Conservation (phyloP, 495 filamentous ascomycete species). For the Neurospora cerealis region DNA sequence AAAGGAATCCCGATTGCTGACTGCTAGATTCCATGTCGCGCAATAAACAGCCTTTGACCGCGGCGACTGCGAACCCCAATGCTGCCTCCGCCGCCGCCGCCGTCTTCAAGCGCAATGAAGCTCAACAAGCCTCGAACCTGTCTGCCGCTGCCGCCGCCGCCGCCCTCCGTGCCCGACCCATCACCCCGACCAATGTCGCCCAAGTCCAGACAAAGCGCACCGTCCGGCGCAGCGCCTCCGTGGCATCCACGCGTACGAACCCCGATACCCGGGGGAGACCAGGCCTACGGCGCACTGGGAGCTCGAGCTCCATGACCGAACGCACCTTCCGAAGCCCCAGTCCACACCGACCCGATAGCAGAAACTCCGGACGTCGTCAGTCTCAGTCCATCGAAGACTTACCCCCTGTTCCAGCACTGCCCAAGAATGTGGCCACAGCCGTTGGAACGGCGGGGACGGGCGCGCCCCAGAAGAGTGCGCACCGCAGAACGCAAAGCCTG, state of each 20-base stretch:
- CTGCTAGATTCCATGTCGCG: slow-evolving; percentile 5
- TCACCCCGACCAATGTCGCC: slow-evolving; percentile 64
- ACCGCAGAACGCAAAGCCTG: slow-evolving; percentile 17
- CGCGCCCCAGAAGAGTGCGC: slow-evolving; percentile 4
- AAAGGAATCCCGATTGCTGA: slow-evolving; percentile 5
- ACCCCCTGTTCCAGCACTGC: slow-evolving; percentile 69
- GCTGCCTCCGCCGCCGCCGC: slow-evolving; percentile 67
- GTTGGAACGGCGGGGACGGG: slow-evolving; percentile 5
- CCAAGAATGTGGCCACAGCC: slow-evolving; percentile 32
- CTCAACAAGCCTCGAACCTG: slow-evolving; percentile 35
- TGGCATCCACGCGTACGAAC: slow-evolving; percentile 52
- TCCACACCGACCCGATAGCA: slow-evolving; percentile 44
- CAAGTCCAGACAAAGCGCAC: slow-evolving; percentile 84
- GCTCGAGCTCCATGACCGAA: slow-evolving; percentile 74
- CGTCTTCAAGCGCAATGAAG: slow-evolving; percentile 62
- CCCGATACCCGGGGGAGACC: slow-evolving; percentile 30
- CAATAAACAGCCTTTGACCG: slow-evolving; percentile 44
- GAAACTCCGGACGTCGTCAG: slow-evolving; percentile 27
- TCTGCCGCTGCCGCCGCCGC: slow-evolving; percentile 79
- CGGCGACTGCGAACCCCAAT: slow-evolving; percentile 53
- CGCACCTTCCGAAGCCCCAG: slow-evolving; percentile 65
- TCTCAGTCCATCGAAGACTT: slow-evolving; percentile 26
- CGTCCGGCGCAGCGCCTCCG: slow-evolving; percentile 56
- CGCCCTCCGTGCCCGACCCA: slow-evolving; percentile 65
- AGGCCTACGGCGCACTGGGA: slow-evolving; percentile 52